A percentile compares a stretch with the other conserved stretches of the same genome.
phyloP scores from a whole-genome alignment of 305 asterid genomes.

The Ajuga reptans region DNA sequence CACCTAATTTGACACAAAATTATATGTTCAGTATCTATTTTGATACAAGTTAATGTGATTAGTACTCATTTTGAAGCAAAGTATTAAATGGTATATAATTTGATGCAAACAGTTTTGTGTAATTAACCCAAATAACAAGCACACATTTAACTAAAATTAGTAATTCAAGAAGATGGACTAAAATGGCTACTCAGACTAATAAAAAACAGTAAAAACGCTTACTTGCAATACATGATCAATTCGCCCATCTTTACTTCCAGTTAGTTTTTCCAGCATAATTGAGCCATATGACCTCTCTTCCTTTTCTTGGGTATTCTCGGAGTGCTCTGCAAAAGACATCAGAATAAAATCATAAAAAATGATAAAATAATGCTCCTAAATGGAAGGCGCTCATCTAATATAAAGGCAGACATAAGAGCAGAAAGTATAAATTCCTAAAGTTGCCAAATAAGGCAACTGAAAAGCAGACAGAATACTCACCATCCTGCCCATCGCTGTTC shows the following conservation, averaged over 20 bases:
- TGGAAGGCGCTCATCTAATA: constrained; percentile 1
- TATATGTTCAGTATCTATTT: no score
- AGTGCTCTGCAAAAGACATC: constrained; percentile 45
- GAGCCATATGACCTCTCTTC: constrained; percentile 86
- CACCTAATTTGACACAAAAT: no score
- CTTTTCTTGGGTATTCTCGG: constrained; percentile 36
- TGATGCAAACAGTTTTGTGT: background rate
- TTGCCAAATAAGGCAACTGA: background rate
- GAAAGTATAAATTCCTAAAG: background rate
- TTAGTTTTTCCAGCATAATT: constrained; percentile 69
- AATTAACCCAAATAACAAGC: background rate
- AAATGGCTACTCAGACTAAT: background rate
- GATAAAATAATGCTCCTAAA: background rate
- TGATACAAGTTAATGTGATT: no score
- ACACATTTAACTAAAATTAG: background rate
- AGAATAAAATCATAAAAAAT: background rate
- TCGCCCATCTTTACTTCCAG: constrained; percentile 70
- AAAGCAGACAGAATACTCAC: constrained; percentile 36
- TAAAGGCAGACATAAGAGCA: background rate
- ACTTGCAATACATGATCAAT: constrained; percentile 90
- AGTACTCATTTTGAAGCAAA: no score
- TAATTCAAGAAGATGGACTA: background rate
- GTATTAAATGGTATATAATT: no score
- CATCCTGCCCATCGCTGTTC: constrained; percentile 37
- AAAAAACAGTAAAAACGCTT: constrained; percentile 21